Evolutionary conservation across 306 rosid species (phyloP), one percentile per base, ranked within the genome.

Genomic region (Prunus davidiana): DNA sequence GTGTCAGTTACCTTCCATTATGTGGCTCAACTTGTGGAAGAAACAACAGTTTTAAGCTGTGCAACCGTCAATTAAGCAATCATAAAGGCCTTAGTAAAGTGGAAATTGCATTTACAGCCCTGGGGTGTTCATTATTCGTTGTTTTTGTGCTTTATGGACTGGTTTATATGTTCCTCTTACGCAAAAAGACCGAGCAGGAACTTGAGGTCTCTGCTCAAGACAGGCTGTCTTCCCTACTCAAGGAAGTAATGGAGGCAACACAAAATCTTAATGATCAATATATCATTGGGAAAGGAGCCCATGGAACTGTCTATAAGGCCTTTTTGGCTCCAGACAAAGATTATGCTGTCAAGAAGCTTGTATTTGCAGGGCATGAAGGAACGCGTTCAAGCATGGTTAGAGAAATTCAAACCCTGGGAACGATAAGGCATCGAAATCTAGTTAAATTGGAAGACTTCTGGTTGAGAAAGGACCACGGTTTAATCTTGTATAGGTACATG

Each of bases 271-370:
- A 81, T 67, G 97, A 86, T 24, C 75, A 51, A 60, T 85, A 79
- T 82, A 41, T 94, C 20, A 86, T 91, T 6, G 98, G 98, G n/a
- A 85, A 84, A 85, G 97, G 98, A 81, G 94, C 93, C 14, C 97
- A 94, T 68, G 97, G 98, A 83, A 81, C 84, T 55, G 96, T 94
- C 51, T 94, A 94, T 56, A 89, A 85, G 84, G 97, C 93, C 63
- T 52, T 69, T 16, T 38, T 87, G 28, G 80, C 77, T 66, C 79
- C 88, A 19, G 76, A 83, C 75, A 57, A 76, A 60, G 84, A 73
- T 74, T 90, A 64, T 81, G 98, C 96, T 2, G 86, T 87, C 61
- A 94, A 94, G 87, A 91, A 90, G 88, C 68, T 94, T 60, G 83
- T 62, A 66, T 87, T 83, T 77, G 68, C 73, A 2, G 87, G 84